These are phyloP conservation scores for Phialocephala sp. DNA, from an alignment of 2,329 filamentous ascomycete species.

Conservation along the genomic window DNA sequence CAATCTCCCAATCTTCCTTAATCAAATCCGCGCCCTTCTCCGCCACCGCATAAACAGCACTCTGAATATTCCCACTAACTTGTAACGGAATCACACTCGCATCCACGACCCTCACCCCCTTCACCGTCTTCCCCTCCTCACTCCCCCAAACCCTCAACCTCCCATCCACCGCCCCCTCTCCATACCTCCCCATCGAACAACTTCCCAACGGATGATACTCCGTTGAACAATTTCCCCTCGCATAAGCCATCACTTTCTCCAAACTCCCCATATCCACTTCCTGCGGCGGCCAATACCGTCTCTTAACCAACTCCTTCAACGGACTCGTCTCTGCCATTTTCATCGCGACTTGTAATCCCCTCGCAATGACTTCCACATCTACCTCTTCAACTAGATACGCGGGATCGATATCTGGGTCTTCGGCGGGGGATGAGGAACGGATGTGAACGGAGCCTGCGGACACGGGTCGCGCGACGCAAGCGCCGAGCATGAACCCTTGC, in stretches of 20 bases:
- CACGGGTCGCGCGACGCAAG: conserved; percentile 41
- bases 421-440: conserved; percentile 44
- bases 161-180: conserved; percentile 78
- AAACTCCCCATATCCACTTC: conserved; percentile 16
- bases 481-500: conserved; percentile 2
- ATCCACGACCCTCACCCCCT: conserved; percentile 77
- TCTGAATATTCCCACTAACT: conserved; percentile 10
- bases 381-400: conserved; percentile 51
- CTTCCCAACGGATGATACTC: conserved; percentile 82
- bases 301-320: conserved; percentile 26
- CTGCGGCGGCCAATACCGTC: conserved; percentile 15
- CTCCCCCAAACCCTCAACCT: conserved; percentile 70
- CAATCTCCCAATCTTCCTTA: conserved; percentile 13
- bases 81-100: conserved; percentile 48
- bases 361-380: conserved; percentile 44
- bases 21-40: conserved; percentile 6
- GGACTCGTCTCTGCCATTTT: conserved; percentile 23
- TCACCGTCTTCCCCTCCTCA: conserved; percentile 49
- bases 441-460: conserved; percentile 52
- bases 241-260: conserved; percentile 14
- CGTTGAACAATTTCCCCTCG: conserved; percentile 20
- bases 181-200: conserved; percentile 79
- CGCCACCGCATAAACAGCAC: conserved; percentile 7
- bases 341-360: conserved; percentile 19
- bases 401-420: conserved; percentile 49